Base-by-base conservation (phyloP, 2,329 filamentous ascomycete genomes). In the Pseudogymnoascus sp. region DNA sequence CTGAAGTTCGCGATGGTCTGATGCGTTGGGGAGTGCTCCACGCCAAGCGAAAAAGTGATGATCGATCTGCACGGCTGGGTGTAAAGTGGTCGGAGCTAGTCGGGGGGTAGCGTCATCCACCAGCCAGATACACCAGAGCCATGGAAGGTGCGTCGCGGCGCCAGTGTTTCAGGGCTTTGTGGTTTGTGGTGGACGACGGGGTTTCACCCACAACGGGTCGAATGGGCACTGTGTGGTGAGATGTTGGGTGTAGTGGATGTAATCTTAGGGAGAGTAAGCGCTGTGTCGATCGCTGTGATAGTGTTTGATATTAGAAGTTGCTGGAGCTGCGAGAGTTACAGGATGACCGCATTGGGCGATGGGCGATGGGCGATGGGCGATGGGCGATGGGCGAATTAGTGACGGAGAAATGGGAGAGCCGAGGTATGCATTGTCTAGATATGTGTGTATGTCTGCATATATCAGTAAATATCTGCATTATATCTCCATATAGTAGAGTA, bases 21-120 rank as follows among this genome's bases (percentile, higher is more conserved):
- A 33, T 59, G 28, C 18, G 21, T 38, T 33, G 35, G 11, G 56
- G 31, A 60, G 31, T 21, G 21, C 18, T 25, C 31, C 14, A 60
- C 16, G 31, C 56, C 44, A 53, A 53, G 44, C 44, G 44, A 53
- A 53, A 53, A 53, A 28, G 23, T 53, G 44, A 53, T 53, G 44
- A 53, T 53, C 44, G 44, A 53, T 53, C 44, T 31, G 8, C 44
- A 53, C 6, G 28, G 21, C 21, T 31, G 7, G 28, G 28, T 31
- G 28, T 31, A 31, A 31, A 31, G 28, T 31, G 28, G 8, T 4
- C 14, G 44, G 23, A 10, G 23, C 44, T 50, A 50, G 44, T 50
- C 14, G 44, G 44, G 44, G 44, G 21, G 7, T 50, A 50, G 44
- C 44, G 44, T 50, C 44, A 50, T 14, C 23, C 44, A 23, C 44